Conservation (phyloP, 2,329 filamentous ascomycete genomes). For the Colletotrichum echinochloae region DNA sequence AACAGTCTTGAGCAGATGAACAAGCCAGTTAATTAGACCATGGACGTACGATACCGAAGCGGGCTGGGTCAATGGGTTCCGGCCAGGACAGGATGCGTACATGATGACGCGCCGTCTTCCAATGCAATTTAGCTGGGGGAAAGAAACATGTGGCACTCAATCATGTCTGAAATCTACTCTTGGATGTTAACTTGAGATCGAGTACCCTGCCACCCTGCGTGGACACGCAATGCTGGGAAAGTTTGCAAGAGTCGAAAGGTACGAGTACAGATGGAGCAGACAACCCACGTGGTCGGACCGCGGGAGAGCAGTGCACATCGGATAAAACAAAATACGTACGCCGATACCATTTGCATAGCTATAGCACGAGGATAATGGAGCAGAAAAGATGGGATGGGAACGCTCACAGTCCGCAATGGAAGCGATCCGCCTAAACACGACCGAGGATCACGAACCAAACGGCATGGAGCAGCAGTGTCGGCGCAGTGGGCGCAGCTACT, state of each 20-base stretch:
- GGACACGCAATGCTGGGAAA: neutral
- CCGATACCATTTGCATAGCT: neutral
- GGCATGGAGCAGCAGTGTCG: neutral
- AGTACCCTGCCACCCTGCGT: neutral
- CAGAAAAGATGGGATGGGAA: constrained; percentile 23
- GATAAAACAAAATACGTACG: constrained; percentile 15
- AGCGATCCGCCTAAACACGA: neutral
- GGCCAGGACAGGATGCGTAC: constrained; percentile 22
- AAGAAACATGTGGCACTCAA: neutral
- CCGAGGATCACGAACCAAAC: neutral
- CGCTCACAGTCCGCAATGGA: neutral
- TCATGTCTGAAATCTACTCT: neutral
- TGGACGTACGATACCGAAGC: constrained; percentile 17
- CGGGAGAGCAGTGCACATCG: constrained; percentile 5
- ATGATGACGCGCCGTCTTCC: neutral
- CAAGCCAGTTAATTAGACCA: neutral
- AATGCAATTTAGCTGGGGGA: neutral
- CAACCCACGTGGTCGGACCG: constrained; percentile 30
- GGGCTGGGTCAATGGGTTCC: constrained; percentile 6
- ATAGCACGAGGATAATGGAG: constrained; percentile 1
- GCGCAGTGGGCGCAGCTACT: neutral
- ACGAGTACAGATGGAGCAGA: neutral
- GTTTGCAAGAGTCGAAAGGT: neutral
- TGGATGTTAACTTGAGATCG: neutral
- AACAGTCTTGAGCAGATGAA: neutral